Percentiles rank a stretch among this genome's conserved stretches.
Conservation (phyloP, 805 yeast genomes). For the Scheffersomyces coipomensis region DNA sequence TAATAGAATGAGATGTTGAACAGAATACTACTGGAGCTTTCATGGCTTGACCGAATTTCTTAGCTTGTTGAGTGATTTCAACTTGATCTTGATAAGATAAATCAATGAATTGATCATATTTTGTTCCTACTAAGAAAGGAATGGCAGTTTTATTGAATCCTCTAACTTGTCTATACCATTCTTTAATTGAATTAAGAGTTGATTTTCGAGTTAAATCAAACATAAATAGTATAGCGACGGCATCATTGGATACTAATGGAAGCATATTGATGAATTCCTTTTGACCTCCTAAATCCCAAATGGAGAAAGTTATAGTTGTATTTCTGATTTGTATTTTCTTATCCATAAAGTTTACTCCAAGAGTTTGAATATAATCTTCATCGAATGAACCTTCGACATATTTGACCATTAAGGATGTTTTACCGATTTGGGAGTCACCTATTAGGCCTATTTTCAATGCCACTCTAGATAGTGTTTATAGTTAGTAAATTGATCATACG, state of each 20-base stretch:
- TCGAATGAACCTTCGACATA: conserved; percentile 95
- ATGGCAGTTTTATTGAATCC: conserved; percentile 89
- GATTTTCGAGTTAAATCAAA: conserved; percentile 85
- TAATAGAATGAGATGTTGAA: conserved; percentile 88
- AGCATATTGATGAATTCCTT: conserved; percentile 93
- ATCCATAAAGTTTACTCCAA: conserved; percentile 95
- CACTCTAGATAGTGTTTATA: conserved; percentile 35
- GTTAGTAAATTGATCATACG: neutral
- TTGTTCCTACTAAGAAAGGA: conserved; percentile 90
- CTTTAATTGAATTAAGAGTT: conserved; percentile 83
- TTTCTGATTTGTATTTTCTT: conserved; percentile 79
- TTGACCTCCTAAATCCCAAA: conserved; percentile 97
- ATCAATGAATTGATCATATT: conserved; percentile 83
- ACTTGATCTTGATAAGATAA: conserved; percentile 77
- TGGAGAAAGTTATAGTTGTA: conserved; percentile 84
- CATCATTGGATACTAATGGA: conserved; percentile 87
- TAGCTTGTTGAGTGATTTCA: conserved; percentile 79
- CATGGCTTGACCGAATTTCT: conserved; percentile 86
- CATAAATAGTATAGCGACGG: conserved; percentile 87
- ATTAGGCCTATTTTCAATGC: conserved; percentile 86
- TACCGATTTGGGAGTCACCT: conserved; percentile 96
- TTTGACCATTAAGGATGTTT: conserved; percentile 93
- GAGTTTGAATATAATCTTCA: conserved; percentile 87
- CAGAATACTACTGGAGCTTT: conserved; percentile 81
- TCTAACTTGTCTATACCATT: conserved; percentile 91